These are phyloP conservation scores for Excoecaria cochinchinensis DNA, from an alignment of 345 rosid genomes.

Conservation along the genomic window DNA sequence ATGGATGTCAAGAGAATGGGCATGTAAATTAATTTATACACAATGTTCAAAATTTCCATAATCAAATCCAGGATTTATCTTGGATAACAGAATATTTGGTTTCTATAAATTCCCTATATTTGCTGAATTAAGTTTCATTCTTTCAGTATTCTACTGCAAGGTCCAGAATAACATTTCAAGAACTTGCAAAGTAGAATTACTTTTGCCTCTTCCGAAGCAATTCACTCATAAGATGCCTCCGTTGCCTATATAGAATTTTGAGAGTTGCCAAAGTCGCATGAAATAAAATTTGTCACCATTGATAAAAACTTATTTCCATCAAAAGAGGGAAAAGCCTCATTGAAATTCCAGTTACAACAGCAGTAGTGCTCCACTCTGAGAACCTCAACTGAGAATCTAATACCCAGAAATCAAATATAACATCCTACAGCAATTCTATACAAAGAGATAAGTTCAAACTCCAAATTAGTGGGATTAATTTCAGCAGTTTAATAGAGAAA, in stretches of 20 bases:
- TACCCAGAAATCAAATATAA: background rate
- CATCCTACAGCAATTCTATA: background rate
- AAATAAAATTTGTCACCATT: background rate
- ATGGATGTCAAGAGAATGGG: background rate
- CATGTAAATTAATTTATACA: background rate
- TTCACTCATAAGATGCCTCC: background rate
- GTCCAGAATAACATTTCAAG: background rate
- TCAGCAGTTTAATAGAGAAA: background rate
- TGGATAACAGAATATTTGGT: background rate
- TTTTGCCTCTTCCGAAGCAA: background rate
- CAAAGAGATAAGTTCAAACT: background rate
- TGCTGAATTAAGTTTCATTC: background rate
- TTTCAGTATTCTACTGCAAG: too few relatives aligned
- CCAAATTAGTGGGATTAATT: background rate
- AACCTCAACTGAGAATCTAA: background rate
- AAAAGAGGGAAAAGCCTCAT: background rate
- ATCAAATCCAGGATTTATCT: background rate
- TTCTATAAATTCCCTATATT: background rate
- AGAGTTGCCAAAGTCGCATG: background rate
- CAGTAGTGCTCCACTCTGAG: background rate
- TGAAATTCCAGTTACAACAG: background rate
- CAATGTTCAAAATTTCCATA: background rate
- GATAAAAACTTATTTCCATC: background rate
- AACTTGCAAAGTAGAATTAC: background rate
- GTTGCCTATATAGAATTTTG: background rate